Percentiles rank a stretch among this genome's conserved stretches.
Conservation (phyloP, 2,329 filamentous ascomycete species). For the Teratosphaeria gauchensis region DNA sequence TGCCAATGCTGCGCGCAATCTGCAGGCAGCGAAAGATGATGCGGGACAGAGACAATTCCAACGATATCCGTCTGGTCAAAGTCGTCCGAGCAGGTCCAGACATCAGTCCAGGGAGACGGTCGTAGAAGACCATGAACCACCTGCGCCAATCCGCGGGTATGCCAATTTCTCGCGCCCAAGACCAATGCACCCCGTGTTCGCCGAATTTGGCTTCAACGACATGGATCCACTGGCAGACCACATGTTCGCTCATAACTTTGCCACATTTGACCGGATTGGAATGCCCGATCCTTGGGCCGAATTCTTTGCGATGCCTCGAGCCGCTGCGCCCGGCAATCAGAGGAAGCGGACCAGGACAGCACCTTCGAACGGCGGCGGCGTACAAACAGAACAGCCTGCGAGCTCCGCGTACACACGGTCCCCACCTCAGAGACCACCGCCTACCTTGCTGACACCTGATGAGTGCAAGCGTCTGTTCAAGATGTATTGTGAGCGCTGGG, state of each 20-base stretch:
- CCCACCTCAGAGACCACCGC: conserved; percentile 8
- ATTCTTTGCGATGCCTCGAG: conserved; percentile 14
- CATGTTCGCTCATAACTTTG: conserved; percentile 10
- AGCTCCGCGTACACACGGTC: conserved; percentile 1
- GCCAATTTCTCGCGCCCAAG: not conserved
- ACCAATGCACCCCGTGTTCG: conserved; percentile 7
- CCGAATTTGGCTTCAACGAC: conserved; percentile 4
- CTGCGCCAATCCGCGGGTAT: not conserved
- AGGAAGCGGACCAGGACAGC: conserved; percentile 10
- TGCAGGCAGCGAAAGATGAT: not conserved
- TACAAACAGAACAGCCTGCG: conserved; percentile 4
- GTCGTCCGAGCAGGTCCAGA: conserved; percentile 2
- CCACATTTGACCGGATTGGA: conserved; percentile 6
- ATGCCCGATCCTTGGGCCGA: conserved; percentile 7
- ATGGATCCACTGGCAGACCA: conserved; percentile 8
- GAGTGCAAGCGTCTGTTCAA: conserved; percentile 20
- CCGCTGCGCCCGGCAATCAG: conserved; percentile 2
- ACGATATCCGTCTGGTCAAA: conserved; percentile 4
- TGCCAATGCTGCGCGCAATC: conserved; percentile 5
- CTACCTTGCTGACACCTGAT: conserved; percentile 15
- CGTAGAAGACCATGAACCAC: not conserved
- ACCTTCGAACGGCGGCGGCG: conserved; percentile 5
- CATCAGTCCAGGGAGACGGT: conserved; percentile 2
- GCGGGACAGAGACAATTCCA: conserved; percentile 1
- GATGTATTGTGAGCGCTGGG: conserved; percentile 22